Evolutionary conservation across 331 rosid species (phyloP).

Genomic region (Rhamnella rubrinervis): DNA sequence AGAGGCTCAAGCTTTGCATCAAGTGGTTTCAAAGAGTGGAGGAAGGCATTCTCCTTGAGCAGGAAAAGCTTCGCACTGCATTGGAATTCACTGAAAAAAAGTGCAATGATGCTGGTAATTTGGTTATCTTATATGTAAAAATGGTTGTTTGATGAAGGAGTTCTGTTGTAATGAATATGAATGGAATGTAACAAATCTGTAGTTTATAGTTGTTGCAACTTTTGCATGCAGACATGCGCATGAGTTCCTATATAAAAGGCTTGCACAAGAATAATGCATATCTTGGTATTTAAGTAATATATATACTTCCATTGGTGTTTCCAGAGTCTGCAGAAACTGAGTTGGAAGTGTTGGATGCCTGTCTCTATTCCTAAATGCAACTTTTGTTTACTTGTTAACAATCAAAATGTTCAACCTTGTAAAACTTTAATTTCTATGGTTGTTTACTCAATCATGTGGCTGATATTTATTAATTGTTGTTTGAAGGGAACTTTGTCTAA

Average conservation of each 20-base stretch:
- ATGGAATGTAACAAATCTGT: not conserved
- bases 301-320: too few species aligned
- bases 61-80: constrained; percentile 58
- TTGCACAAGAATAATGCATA: too few species aligned
- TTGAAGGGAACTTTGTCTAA: not conserved
- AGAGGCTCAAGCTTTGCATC: constrained; percentile 67
- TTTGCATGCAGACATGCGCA: not conserved
- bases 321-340: not conserved
- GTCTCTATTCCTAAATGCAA: not conserved
- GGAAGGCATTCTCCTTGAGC: constrained; percentile 52
- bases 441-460: constrained; percentile 1
- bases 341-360: too few species aligned
- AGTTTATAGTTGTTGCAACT: not conserved
- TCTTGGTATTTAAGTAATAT: too few species aligned
- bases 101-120: constrained; percentile 60
- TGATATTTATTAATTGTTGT: not conserved
- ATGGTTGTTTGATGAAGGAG: not conserved
- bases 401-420: not conserved
- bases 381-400: not conserved
- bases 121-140: not conserved
- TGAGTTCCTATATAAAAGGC: too few species aligned
- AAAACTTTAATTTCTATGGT: not conserved
- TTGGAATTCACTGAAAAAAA: constrained; percentile 65
- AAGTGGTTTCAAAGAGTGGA: constrained; percentile 61
- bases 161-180: not conserved